Evolutionary conservation across 1,284 basidiomycete genomes (phyloP), one percentile per base, ranked within the genome.

Genomic region (Irpex sp.): DNA sequence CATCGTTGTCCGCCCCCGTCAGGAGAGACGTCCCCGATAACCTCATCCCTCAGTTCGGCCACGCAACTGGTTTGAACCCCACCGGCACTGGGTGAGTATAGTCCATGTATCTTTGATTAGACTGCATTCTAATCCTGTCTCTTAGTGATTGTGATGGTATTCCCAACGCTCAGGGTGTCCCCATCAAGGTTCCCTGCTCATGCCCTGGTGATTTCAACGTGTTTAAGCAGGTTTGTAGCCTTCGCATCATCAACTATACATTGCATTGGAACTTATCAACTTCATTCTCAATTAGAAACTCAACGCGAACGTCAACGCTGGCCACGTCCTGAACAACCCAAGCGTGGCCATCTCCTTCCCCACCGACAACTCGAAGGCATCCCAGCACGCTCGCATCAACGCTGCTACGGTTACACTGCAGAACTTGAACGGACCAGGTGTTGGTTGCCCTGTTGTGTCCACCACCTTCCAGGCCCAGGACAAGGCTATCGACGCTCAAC

Each of bases 311-410:
- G 84, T 88, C 52, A 80, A 78, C 38, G 86, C 83, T 15, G 87
- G 87, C 8, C 77, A 79, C 64, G 85, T 79, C 9, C 76, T 85
- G 57, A 86, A 86, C 74, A 89, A 90, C 72, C 82, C 87, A 3
- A 71, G 74, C 21, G 77, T 88, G 47, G 62, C 72, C 17, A 72
- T 89, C 9, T 78, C 80, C 2, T 89, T 88, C 81, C 88, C 88
- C 19, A 78, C 78, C 1, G 87, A 85, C 70, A 74, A 78, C 69
- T 86, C 83, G 48, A 78, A 78, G 64, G 77, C 75, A 17, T 84
- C 84, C 57, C 76, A 84, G 68, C 71, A 82, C 52, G 77, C 83
- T 0, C 83, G 88, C 38, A 75, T 89, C 59, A 77, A 82, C 67
- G 74, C 75, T 62, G 78, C 74, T 6, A 71, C 68, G 21, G 72